These are phyloP conservation scores for Grosmannia serpens DNA, from an alignment of 2,329 filamentous ascomycete species.

Conservation along the genomic window DNA sequence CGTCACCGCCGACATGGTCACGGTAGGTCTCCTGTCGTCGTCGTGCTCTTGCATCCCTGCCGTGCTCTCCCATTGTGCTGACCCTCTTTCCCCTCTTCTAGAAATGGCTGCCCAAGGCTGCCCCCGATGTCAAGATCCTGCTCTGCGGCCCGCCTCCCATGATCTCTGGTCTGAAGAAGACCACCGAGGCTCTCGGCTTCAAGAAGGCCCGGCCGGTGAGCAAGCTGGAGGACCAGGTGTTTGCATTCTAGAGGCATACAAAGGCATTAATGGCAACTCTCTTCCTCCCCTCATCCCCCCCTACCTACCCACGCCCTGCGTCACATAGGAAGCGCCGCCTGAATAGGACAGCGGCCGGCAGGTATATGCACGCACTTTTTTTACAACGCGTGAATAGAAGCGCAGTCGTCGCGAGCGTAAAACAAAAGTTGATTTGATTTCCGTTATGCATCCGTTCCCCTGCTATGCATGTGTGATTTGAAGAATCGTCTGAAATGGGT, in stretches of 20 bases:
- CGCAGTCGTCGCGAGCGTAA: background rate
- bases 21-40: constrained; percentile 27
- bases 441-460: background rate
- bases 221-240: constrained; percentile 97
- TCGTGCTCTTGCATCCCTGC: background rate
- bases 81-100: constrained; percentile 19
- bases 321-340: background rate
- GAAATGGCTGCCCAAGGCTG: constrained; percentile 72
- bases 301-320: background rate
- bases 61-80: background rate
- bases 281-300: background rate
- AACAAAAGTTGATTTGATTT: background rate
- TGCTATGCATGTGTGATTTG: background rate
- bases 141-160: constrained; percentile 94
- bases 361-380: background rate
- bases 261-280: background rate
- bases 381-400: background rate
- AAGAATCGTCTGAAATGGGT: background rate
- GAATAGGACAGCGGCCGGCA: background rate
- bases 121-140: constrained; percentile 81
- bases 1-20: constrained; percentile 92
- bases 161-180: constrained; percentile 95
- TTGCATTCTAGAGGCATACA: constrained; percentile 58
- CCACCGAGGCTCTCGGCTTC: constrained; percentile 77
- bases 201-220: constrained; percentile 88